Evolutionary conservation across 176 grass and related monocot genomes (phyloP).

Genomic region (Musa beccarii): DNA sequence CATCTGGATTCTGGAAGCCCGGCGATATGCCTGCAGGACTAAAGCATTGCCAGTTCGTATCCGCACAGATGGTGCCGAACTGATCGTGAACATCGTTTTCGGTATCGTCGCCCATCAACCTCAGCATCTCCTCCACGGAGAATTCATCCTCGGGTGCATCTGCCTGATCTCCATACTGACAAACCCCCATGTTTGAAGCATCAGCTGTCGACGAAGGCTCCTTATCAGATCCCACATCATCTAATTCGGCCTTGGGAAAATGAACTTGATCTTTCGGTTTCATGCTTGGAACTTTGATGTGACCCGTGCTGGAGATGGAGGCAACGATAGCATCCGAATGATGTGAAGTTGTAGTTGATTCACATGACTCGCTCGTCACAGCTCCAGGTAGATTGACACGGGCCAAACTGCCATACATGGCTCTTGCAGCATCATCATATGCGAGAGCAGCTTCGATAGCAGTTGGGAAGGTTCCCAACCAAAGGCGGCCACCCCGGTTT

Average conservation of each 20-base stretch:
- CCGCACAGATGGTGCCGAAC: background rate
- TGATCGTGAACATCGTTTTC: background rate
- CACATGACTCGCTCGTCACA: background rate
- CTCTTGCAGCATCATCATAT: constrained; percentile 71
- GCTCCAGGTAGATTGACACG: constrained; percentile 45
- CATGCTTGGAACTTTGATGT: too few relatives aligned
- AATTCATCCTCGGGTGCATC: constrained; percentile 21
- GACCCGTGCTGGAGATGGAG: too few relatives aligned
- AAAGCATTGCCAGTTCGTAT: background rate
- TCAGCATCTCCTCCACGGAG: constrained; percentile 37
- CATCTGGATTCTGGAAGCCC: too few relatives aligned
- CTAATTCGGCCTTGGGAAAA: too few relatives aligned
- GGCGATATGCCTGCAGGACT: too few relatives aligned
- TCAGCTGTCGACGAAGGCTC: background rate
- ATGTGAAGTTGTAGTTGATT: background rate
- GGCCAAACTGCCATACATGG: constrained; percentile 69
- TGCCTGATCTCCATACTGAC: background rate
- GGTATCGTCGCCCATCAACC: constrained; percentile 40
- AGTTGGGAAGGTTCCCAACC: constrained; percentile 75
- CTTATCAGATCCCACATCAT: too few relatives aligned
- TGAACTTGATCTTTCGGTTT: too few relatives aligned
- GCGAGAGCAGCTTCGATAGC: constrained; percentile 46
- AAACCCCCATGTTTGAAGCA: background rate
- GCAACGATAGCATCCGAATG: background rate
- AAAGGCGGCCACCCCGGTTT: constrained; percentile 48